Base-by-base conservation (phyloP, 306 rosid species). In the Myrica gale region DNA sequence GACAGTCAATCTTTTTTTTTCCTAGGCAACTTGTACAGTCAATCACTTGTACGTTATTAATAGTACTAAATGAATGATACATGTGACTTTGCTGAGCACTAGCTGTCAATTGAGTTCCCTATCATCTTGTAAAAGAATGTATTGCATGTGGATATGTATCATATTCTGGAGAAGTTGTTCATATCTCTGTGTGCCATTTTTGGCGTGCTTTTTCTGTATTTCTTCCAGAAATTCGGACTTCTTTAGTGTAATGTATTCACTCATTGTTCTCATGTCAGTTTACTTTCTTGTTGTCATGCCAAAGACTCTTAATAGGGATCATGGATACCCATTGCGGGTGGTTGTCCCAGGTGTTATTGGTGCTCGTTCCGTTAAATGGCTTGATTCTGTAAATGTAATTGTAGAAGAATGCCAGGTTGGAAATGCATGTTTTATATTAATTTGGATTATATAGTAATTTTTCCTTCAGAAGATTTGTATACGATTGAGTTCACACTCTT, bases 311-410 rank as follows among this genome's bases (percentile, higher is more conserved):
- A 90, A 86, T 72, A 88, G 98, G 90, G 98, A 95, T 89, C 98
- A 95, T 48, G 98, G 98, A 20, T 92, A 88, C 85, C 98, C 98
- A 13, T 65, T 95, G 81, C 97, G 98, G 15, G 97, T 74, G 50
- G 50, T 95, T 80, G 97, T 95, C 78, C 97, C 97, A 9, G 97
- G 98, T 84, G 92, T 95, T 76, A 95, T 95, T 71, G 98, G 98
- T 66, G 97, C 98, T 19, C 97, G 98, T 39, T 95, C 98, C 76
- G 97, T 95, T 67, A 95, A 95, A 76, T 94, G 98, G 98, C 92
- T 95, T 39, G 96, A 92, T 75, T 89, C 85, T 71, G 85, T 95
- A 77, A 82, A 74, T 73, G 60, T 95, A 74, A 83, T 82, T 72
- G 87, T 87, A 21, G 97, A 92, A 82, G 93, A 90, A 84, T 86